Base-by-base conservation (phyloP, 768 basidiomycete genomes). In the Albatrellus ellisii region DNA sequence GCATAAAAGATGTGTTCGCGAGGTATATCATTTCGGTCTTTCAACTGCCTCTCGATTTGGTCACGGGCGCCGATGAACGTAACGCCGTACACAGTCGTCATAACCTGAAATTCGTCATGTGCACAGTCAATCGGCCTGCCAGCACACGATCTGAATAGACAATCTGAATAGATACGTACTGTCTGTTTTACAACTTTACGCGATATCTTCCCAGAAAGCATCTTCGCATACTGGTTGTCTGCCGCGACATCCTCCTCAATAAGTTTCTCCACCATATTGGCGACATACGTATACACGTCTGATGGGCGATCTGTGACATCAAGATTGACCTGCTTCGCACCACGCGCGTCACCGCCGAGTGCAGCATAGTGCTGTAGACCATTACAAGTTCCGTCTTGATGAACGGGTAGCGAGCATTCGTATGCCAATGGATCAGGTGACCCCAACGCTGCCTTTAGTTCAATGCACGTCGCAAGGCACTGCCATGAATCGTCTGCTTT, bases 31-130 rank as follows among this genome's bases (percentile, higher is more conserved):
- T 75, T 73, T 42, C 79, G 67, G 42, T 86, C 85, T 51, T 69
- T 73, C 28, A 99, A 62, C 63, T 97, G 91, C 53, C 62, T 82
- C 61, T 90, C 85, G 42, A 98, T 95, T 62, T 98, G 95, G 7
- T 88, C 87, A 32, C 89, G 75, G 17, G 95, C 95, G 26, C 95
- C 95, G 41, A 97, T 64, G 62, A 79, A 92, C 0, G 95, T 99
- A 12, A 99, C 92, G 17, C 95, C 94, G 56, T 98, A 98, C 26
- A 98, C 94, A 2, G 94, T 97, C 1, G 94, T 99, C 95, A 99
- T 99, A 49, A 97, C 88, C 79, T 83, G 48, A 2, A 9, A 4
- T 5, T 35, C 5, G 10, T 39, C 4, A 27, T 8, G 8, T 26
- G 26, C 14, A 20, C 12, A 10, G 17, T 26, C 4, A 15, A 12